Evolutionary conservation across 73 alveolate genomes (phyloP), one percentile per base, ranked within the genome.

Genomic region (Paramecium sexaurelia): DNA sequence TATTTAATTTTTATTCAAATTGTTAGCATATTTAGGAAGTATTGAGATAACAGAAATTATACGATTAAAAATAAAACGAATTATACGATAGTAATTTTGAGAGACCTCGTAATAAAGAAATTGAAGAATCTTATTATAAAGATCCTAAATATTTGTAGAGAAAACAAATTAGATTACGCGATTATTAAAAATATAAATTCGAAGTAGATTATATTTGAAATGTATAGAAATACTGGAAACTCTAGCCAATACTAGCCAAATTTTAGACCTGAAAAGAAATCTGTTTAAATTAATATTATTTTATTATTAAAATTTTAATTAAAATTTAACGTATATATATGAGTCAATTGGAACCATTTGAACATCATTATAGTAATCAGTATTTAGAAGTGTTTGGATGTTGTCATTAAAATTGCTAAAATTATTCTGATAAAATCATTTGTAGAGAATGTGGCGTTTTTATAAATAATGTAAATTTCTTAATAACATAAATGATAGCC

Each of bases 321-420:
- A 71, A 56, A 61, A 61, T 61, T 61, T 61, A 61, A 61, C 83
- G 83, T 61, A 61, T 51, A 47, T 51, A 47, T 57, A 61, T 61
- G 83, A 61, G 83, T 32, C 83, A 26, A 61, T 29, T 61, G 26
- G 83, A 61, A 61, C 83, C 83, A 61, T 61, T 61, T 61, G 83
- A 61, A 61, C 83, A 61, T 24, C 83, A 61, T 40, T 71, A 71
- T 35, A 71, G 29, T 71, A 15, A 71, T 35, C 61, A 78, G 20
- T 37, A 78, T 40, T 43, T 26, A 2, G 68, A 39, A 13, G 71
- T 43, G 41, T 78, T 78, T 24, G 90, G 90, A 19, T 78, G 90
- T 17, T 17, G 55, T 17, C 90, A 78, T 78, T 17, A 19, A 24
- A 39, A 22, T 40, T 24, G 51, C 9, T 39, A 22, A 1, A 2